Evolutionary conservation across 1,284 basidiomycete genomes (phyloP).

Genomic region (Moniliophthora roreri): DNA sequence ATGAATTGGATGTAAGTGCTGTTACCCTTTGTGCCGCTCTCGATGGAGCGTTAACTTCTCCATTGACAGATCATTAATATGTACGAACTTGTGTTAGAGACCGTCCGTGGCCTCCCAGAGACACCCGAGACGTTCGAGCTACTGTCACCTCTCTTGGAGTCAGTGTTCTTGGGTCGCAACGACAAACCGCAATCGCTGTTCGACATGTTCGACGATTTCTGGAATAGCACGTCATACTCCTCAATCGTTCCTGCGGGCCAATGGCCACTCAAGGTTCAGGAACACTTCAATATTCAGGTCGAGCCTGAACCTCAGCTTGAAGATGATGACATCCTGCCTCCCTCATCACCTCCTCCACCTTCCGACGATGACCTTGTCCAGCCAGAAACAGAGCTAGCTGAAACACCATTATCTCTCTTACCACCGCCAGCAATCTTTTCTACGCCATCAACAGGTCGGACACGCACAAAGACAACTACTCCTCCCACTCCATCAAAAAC

Average conservation of each 20-base stretch:
- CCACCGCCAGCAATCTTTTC: slow-evolving; percentile 5
- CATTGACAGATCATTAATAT: slow-evolving; percentile 50
- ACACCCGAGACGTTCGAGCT: slow-evolving; percentile 37
- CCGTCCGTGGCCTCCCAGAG: slow-evolving; percentile 44
- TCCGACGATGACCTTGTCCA: background rate
- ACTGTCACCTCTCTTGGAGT: slow-evolving; percentile 49
- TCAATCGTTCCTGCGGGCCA: slow-evolving; percentile 39
- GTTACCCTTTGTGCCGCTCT: slow-evolving; percentile 1
- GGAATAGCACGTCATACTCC: slow-evolving; percentile 46
- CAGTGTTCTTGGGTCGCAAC: slow-evolving; percentile 48
- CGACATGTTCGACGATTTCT: slow-evolving; percentile 58
- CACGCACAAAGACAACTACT: background rate
- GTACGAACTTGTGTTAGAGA: slow-evolving; percentile 55
- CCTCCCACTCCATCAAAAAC: background rate
- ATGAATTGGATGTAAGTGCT: slow-evolving; percentile 59
- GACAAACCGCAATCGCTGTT: slow-evolving; percentile 38
- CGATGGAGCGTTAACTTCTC: slow-evolving; percentile 8
- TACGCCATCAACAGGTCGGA: slow-evolving; percentile 2
- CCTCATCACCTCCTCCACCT: background rate
- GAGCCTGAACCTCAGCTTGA: background rate
- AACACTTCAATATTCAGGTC: slow-evolving; percentile 13
- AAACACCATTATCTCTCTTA: background rate
- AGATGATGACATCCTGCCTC: background rate
- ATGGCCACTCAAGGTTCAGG: slow-evolving; percentile 49
- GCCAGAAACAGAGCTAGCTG: too few relatives aligned